Evolutionary conservation across 306 rosid genomes (phyloP).

Genomic region (Purshia tridentata): DNA sequence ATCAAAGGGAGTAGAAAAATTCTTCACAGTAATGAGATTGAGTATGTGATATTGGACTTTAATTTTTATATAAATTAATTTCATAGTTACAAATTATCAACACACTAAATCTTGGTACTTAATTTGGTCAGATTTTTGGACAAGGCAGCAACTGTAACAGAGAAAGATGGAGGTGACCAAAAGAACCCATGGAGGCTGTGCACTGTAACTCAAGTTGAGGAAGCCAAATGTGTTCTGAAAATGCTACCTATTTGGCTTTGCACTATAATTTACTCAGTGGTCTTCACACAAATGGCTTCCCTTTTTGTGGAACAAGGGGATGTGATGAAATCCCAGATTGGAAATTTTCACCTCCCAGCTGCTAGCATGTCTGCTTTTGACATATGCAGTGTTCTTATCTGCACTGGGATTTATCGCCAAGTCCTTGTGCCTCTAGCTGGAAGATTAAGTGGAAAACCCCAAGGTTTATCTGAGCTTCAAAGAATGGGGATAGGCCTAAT

Average conservation of each 20-base stretch:
- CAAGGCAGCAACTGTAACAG: conserved; percentile 40
- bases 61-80: neutral
- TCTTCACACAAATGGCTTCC: conserved; percentile 82
- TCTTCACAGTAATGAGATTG: conserved; percentile 52
- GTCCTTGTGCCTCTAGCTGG: conserved; percentile 50
- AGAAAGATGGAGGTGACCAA: conserved; percentile 2
- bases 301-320: conserved; percentile 82
- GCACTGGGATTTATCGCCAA: conserved; percentile 53
- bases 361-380: conserved; percentile 82
- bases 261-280: conserved; percentile 72
- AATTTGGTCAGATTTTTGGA: conserved; percentile 30
- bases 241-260: conserved; percentile 76
- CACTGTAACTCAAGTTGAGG: conserved; percentile 74
- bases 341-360: conserved; percentile 53
- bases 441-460: conserved; percentile 35
- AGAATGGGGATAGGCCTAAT: conserved; percentile 72
- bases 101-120: neutral
- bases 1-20: conserved; percentile 48
- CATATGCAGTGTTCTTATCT: conserved; percentile 50
- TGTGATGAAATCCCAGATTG: conserved; percentile 48
- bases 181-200: conserved; percentile 59
- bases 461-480: conserved; percentile 59
- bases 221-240: conserved; percentile 68
- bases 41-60: conserved; percentile 34
- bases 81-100: too few relatives aligned